These are phyloP conservation scores for Cephalotrichum gorgonifer DNA, from an alignment of 2,329 filamentous ascomycete species.

Conservation along the genomic window DNA sequence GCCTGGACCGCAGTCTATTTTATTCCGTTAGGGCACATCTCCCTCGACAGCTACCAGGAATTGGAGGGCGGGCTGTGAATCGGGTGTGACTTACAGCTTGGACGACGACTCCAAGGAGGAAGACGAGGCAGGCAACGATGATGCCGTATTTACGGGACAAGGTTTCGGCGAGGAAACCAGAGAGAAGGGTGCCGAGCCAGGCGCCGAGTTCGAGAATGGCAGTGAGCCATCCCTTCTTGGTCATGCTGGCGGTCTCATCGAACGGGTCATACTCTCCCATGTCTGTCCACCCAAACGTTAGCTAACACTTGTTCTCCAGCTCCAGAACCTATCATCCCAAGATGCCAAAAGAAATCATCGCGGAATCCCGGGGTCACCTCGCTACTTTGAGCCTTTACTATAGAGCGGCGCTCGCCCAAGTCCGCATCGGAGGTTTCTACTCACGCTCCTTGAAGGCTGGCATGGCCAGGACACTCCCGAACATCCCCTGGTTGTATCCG, in stretches of 20 bases:
- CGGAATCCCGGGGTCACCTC: no score
- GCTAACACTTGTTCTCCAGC: no score
- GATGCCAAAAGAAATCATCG: neutral
- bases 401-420: no score
- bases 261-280: constrained; percentile 44
- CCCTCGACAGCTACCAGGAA: neutral
- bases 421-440: constrained; percentile 17
- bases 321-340: constrained; percentile 10
- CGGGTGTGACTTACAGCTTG: constrained; percentile 40
- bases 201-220: constrained; percentile 67
- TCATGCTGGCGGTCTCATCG: constrained; percentile 31
- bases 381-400: no score
- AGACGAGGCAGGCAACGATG: constrained; percentile 55
- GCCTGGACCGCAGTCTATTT: constrained; percentile 1
- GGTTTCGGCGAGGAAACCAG: constrained; percentile 60
- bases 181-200: constrained; percentile 63
- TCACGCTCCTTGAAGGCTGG: constrained; percentile 38
- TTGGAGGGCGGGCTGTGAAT: constrained; percentile 12
- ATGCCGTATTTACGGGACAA: constrained; percentile 61
- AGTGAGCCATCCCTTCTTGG: constrained; percentile 49
- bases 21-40: no score
- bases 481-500: constrained; percentile 70
- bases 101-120: constrained; percentile 51
- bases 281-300: constrained; percentile 21
- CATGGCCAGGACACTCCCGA: constrained; percentile 58